phyloP scores from a whole-genome alignment of 2,329 filamentous ascomycete genomes.

The Fusarium compactum region DNA sequence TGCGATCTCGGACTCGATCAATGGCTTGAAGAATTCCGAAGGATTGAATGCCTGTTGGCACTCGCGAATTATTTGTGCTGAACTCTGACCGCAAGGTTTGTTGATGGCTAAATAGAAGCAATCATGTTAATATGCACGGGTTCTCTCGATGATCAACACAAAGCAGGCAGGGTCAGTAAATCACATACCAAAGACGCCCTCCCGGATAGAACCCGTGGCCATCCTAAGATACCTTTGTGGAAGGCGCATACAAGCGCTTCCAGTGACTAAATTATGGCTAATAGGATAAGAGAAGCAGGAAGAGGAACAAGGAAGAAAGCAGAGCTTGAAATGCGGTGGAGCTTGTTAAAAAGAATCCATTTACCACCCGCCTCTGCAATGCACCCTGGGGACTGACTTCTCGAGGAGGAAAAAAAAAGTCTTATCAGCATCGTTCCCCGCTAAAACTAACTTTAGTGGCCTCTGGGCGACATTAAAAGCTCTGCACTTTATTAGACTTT shows the following conservation, averaged over 20 bases:
- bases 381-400: constrained; percentile 1
- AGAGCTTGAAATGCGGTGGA: constrained; percentile 26
- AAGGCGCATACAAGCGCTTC: constrained; percentile 50
- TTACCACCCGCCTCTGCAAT: constrained; percentile 25
- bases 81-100: constrained; percentile 89
- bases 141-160: neutral
- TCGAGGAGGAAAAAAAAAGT: constrained; percentile 20
- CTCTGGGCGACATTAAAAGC: constrained; percentile 6
- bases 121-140: constrained; percentile 21
- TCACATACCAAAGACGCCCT: constrained; percentile 69
- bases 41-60: constrained; percentile 86
- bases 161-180: constrained; percentile 10
- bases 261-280: constrained; percentile 10
- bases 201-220: constrained; percentile 65
- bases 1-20: constrained; percentile 73
- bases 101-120: constrained; percentile 77
- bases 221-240: constrained; percentile 58
- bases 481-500: neutral
- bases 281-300: constrained; percentile 10
- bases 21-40: constrained; percentile 82
- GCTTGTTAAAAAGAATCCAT: constrained; percentile 29
- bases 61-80: constrained; percentile 90
- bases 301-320: constrained; percentile 21
- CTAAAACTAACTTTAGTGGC: constrained; percentile 15
- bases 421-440: constrained; percentile 35